Evolutionary conservation across 148 eudicot species (phyloP).

Genomic region (Mesembryanthemum crystallinum): DNA sequence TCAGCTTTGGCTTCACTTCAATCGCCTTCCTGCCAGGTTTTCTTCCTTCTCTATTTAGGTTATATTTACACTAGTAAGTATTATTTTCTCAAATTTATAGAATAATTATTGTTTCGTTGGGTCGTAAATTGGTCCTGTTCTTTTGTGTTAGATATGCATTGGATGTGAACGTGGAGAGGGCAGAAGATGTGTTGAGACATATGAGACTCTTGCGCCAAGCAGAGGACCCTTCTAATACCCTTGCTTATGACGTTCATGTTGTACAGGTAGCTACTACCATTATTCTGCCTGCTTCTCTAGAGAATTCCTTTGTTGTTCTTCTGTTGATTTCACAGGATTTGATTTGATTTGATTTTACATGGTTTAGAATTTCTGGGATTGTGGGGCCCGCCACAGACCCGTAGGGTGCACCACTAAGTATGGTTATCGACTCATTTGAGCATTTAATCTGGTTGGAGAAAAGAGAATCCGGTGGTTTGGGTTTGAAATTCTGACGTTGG

Average conservation of each 20-base stretch:
- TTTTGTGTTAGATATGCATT: conserved; percentile 66
- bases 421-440: neutral
- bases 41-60: neutral
- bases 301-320: neutral
- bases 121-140: too few relatives aligned
- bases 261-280: conserved; percentile 48
- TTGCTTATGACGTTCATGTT: conserved; percentile 62
- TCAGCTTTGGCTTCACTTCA: conserved; percentile 65
- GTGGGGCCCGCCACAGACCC: neutral
- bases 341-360: conserved; percentile 13
- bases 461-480: neutral
- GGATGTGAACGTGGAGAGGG: conserved; percentile 76
- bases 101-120: neutral
- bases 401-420: neutral
- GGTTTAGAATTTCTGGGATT: neutral
- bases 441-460: neutral
- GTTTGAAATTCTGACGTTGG: neutral
- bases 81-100: neutral
- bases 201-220: conserved; percentile 65
- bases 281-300: neutral
- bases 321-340: too few relatives aligned
- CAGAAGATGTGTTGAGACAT: conserved; percentile 77
- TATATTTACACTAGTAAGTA: too few relatives aligned
- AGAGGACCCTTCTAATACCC: conserved; percentile 40
- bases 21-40: conserved; percentile 59